Percentiles rank a stretch among this genome's conserved stretches.
Evolutionary conservation across 352 stramenopile genomes (phyloP).

Genomic region (Pythium plurisporium): DNA sequence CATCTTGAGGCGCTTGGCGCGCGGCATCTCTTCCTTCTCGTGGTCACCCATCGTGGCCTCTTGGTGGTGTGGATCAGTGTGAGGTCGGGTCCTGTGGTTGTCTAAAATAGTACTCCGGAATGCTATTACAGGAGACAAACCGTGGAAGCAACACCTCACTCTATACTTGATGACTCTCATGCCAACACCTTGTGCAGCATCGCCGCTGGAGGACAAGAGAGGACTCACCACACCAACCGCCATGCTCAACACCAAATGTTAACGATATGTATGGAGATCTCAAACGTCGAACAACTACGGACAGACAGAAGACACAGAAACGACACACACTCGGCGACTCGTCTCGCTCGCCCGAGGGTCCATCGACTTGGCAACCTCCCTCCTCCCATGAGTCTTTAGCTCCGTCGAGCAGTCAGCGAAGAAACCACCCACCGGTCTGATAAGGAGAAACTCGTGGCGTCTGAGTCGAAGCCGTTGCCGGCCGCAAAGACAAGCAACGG

Average conservation of each 20-base stretch:
- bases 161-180: too few relatives aligned
- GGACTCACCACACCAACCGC: neutral
- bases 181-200: neutral
- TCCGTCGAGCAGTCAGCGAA: too few relatives aligned
- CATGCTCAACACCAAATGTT: conserved; percentile 2
- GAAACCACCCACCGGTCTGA: too few relatives aligned
- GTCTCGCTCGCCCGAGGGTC: neutral
- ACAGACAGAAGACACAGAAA: conserved; percentile 26
- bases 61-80: neutral
- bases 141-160: too few relatives aligned
- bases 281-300: neutral
- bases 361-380: neutral
- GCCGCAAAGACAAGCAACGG: conserved; percentile 21
- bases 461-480: neutral
- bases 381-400: too few relatives aligned
- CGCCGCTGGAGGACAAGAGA: neutral
- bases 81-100: too few relatives aligned
- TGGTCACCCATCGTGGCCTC: conserved; percentile 31
- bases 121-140: too few relatives aligned
- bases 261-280: conserved; percentile 14
- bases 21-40: conserved; percentile 56
- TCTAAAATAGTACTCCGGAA: too few relatives aligned
- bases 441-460: too few relatives aligned
- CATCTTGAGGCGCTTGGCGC: conserved; percentile 81
- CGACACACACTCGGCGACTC: conserved; percentile 14